Evolutionary conservation across 164 flowering plant species (phyloP), one percentile per base, ranked within the genome.

Genomic region (Annona cherimola): DNA sequence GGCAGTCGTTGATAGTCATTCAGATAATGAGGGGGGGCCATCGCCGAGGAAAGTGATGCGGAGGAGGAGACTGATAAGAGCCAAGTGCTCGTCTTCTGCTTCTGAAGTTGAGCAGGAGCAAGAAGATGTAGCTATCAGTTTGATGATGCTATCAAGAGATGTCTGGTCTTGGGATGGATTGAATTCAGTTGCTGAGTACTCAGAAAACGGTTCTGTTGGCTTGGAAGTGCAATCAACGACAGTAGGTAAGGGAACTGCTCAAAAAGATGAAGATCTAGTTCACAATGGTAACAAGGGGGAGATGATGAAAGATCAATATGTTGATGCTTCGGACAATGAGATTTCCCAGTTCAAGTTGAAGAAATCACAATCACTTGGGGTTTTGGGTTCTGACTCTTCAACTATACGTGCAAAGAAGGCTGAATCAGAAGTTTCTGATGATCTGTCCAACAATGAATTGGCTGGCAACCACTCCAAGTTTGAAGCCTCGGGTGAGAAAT

Each of bases 71-170:
- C 80, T 79, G 75, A 86, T 72, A 69, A 82, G 80, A 67, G 59
- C 61, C 18, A 83, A 77, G 85, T 78, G 76, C 19, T 79, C 84
- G 63, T 82, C 87, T 7, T 81, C 83, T 71, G 87, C 70, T 75
- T 86, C 86, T 68, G 94, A 81, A 74, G 77, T 83, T 62, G 92
- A 91, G 80, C 88, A 83, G 71, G 97, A 88, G 45, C 90, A 84
- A 71, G 91, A 88, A 77, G 97, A 89, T 62, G 85, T 84, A 19
- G 98, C 98, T 62, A 79, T 82, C 77, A 84, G 87, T 75, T 84
- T 93, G 85, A 86, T 93, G 91, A 82, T 93, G 97, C 67, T 93
- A 65, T 93, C 98, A 44, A 86, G 85, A 76, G 98, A 90, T 79
- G 81, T 84, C 9, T 71, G 86, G 5, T 55, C 68, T 40, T 76